These are phyloP conservation scores for Whalleya microplaca DNA, from an alignment of 2,329 filamentous ascomycete species.

Conservation along the genomic window DNA sequence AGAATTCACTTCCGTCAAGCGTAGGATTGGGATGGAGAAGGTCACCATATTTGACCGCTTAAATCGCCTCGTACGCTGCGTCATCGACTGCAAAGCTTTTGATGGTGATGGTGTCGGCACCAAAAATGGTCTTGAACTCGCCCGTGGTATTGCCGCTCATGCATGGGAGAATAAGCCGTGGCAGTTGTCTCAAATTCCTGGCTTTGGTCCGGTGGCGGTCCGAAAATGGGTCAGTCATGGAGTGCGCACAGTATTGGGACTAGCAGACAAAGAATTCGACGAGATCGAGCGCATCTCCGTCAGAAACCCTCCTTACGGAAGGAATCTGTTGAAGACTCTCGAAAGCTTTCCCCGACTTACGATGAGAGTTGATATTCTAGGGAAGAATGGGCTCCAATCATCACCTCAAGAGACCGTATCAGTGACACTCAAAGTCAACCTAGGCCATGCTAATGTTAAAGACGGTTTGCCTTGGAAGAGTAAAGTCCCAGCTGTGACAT, in stretches of 20 bases:
- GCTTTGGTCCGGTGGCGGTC: conserved; percentile 75
- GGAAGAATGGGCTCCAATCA: conserved; percentile 38
- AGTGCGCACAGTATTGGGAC: conserved; percentile 70
- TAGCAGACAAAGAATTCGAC: conserved; percentile 68
- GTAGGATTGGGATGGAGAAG: conserved; percentile 64
- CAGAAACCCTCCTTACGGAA: conserved; percentile 82
- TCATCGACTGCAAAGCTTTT: conserved; percentile 70
- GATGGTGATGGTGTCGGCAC: conserved; percentile 68
- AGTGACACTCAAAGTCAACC: conserved; percentile 66
- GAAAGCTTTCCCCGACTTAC: conserved; percentile 68
- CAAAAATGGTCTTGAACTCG: conserved; percentile 73
- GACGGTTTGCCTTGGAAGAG: conserved; percentile 63
- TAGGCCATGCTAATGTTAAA: conserved; percentile 74
- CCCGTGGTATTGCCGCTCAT: conserved; percentile 74
- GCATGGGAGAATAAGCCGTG: conserved; percentile 81
- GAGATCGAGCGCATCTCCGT: conserved; percentile 77
- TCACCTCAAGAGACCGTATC: conserved; percentile 50
- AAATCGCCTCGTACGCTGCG: conserved; percentile 72
- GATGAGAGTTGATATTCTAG: conserved; percentile 43
- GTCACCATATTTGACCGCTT: conserved; percentile 67
- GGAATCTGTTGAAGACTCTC: conserved; percentile 66
- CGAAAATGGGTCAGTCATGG: conserved; percentile 74
- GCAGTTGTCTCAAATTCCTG: conserved; percentile 82
- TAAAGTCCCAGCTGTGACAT: conserved; percentile 70
- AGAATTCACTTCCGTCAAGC: conserved; percentile 55